Conservation (phyloP, 129 eudicot genomes). For the Deinandra increscens region DNA sequence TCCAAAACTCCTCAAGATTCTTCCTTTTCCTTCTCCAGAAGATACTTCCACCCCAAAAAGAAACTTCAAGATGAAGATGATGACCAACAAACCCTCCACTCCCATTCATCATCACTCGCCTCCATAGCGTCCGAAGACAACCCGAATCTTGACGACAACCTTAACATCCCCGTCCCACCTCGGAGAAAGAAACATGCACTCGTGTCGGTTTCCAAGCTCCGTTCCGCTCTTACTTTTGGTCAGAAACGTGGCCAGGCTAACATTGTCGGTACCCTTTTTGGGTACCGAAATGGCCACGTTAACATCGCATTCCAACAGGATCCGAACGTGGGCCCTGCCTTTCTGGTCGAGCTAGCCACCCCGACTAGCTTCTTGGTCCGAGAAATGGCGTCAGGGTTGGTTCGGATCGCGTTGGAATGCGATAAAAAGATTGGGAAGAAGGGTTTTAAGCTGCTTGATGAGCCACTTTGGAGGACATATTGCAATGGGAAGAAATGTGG, state of each 20-base stretch:
- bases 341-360: slow-evolving; percentile 70
- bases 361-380: slow-evolving; percentile 76
- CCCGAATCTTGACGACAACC: slow-evolving; percentile 21
- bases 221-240: slow-evolving; percentile 45
- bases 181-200: slow-evolving; percentile 35
- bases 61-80: slow-evolving; percentile 45
- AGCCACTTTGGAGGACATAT: slow-evolving; percentile 86
- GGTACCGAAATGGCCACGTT: slow-evolving; percentile 77
- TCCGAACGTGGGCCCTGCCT: slow-evolving; percentile 59
- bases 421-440: slow-evolving; percentile 58
- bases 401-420: slow-evolving; percentile 82
- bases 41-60: slow-evolving; percentile 69
- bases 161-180: slow-evolving; percentile 29
- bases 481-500: slow-evolving; percentile 88
- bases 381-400: slow-evolving; percentile 93
- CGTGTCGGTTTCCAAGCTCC: slow-evolving; percentile 50
- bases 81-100: slow-evolving; percentile 50
- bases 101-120: slow-evolving; percentile 41
- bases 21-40: slow-evolving; percentile 82
- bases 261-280: slow-evolving; percentile 77
- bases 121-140: slow-evolving; percentile 29
- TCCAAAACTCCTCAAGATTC: slow-evolving; percentile 68
- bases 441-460: slow-evolving; percentile 62
- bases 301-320: slow-evolving; percentile 77
- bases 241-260: no score